phyloP scores from a whole-genome alignment of 2,329 filamentous ascomycete species.

The Xylariaceae sp. region DNA sequence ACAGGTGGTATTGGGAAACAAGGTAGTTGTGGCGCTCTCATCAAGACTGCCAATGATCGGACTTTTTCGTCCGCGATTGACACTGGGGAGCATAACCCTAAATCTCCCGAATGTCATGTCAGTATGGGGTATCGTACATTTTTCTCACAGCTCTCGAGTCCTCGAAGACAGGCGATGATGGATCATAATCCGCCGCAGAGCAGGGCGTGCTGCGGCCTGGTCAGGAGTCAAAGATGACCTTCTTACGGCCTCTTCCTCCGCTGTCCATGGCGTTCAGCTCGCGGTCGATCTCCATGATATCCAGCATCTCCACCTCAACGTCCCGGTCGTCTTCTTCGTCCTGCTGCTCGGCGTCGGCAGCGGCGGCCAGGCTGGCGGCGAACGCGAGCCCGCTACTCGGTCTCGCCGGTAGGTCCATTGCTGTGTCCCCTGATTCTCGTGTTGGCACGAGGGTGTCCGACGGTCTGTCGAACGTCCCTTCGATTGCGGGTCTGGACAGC shows the following conservation, averaged over 20 bases:
- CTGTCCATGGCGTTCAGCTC: conserved; percentile 49
- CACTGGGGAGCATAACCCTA: no score
- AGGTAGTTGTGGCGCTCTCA: no score
- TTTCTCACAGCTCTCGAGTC: no score
- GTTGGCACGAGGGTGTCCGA: conserved; percentile 18
- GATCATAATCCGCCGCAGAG: no score
- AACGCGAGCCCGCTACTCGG: conserved; percentile 40
- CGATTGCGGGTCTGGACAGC: conserved; percentile 11
- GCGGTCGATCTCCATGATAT: conserved; percentile 59
- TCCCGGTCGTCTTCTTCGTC: conserved; percentile 40
- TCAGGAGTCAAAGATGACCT: conserved; percentile 44
- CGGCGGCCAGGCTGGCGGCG: conserved; percentile 41
- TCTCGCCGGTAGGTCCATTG: conserved; percentile 9
- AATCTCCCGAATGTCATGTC: not conserved
- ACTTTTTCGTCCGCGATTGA: no score
- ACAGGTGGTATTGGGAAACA: no score
- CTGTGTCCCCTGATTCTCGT: conserved; percentile 14
- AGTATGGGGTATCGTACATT: not conserved
- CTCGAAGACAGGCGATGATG: no score
- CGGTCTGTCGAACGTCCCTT: conserved; percentile 9
- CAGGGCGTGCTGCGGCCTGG: no score
- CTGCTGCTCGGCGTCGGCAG: conserved; percentile 41
- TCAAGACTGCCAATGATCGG: no score
- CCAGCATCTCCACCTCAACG: conserved; percentile 53
- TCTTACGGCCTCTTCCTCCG: conserved; percentile 40